Base-by-base conservation (phyloP, 169 alveolate species). In the Plasmodium knowlesi region DNA sequence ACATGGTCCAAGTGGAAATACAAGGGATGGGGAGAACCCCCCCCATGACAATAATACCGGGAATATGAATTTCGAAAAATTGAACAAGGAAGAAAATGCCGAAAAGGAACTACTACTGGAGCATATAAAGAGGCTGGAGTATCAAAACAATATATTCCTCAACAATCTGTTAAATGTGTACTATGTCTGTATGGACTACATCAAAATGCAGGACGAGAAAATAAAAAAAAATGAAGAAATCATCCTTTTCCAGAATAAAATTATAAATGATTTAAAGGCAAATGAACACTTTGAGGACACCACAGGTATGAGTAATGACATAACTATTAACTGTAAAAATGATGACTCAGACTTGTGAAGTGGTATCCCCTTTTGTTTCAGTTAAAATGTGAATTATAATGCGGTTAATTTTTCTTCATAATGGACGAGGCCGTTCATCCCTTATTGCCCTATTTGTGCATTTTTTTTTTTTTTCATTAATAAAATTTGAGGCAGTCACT, bases 131-230 rank as follows among this genome's bases (percentile, higher is more conserved):
- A 82, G 93, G 67, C 30, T 92, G 19, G 93, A 92, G 72, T 82
- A 92, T 92, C 95, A 84, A 54, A 92, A 83, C 67, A 74, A 78
- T 61, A 82, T 92, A 82, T 92, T 92, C n/a, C 86, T 92, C 6
- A 84, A 92, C 34, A 92, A 92, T 70, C 9, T 92, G 34, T 50
- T 83, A 67, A 92, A 84, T 76, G 83, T 92, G 95, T 92, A 92
- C 71, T 84, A 92, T 41, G 89, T 79, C 16, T 92, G 92, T 76
- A 71, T 82, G 39, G 95, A 92, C 46, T 92, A 92, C 73, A 84
- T 92, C 41, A 84, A 84, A 61, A 67, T 84, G 82, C 95, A 92
- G 54, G 93, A 92, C 34, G 90, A 92, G 50, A 92, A 84, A 92
- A 83, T 92, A 67, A 92, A 84, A 82, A 50, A 92, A 57, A 82